A percentile compares a stretch with the other conserved stretches of the same genome.
phyloP scores from a whole-genome alignment of 2,329 filamentous ascomycete genomes.

The Venturia asperata region DNA sequence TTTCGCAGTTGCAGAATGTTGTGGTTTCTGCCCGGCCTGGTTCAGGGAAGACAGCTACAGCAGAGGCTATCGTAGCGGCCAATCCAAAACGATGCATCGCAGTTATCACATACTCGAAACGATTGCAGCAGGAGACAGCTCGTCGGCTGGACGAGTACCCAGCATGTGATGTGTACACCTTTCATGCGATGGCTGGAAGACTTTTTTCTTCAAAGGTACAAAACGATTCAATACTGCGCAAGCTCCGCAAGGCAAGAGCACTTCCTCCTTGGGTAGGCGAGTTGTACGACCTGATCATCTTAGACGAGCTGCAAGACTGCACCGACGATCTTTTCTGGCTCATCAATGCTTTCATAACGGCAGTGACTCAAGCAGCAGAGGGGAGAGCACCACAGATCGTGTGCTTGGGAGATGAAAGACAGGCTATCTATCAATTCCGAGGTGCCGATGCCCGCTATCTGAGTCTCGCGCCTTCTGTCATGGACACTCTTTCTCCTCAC shows the following conservation, averaged over 20 bases:
- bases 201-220: background rate
- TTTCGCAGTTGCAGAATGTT: constrained; percentile 20
- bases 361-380: constrained; percentile 18
- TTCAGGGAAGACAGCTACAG: constrained; percentile 22
- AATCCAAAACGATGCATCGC: constrained; percentile 19
- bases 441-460: constrained; percentile 21
- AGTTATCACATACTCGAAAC: constrained; percentile 21
- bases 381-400: constrained; percentile 21
- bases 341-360: constrained; percentile 20
- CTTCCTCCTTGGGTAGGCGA: constrained; percentile 20
- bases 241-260: constrained; percentile 18
- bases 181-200: constrained; percentile 20
- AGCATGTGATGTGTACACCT: constrained; percentile 18
- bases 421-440: constrained; percentile 22
- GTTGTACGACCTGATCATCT: constrained; percentile 20
- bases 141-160: constrained; percentile 19
- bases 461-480: constrained; percentile 19
- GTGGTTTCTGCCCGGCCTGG: constrained; percentile 21
- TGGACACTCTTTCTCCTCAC: constrained; percentile 20
- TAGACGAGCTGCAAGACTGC: constrained; percentile 22
- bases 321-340: constrained; percentile 22
- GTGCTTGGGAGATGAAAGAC: constrained; percentile 21
- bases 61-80: constrained; percentile 21
- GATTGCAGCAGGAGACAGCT: constrained; percentile 20
- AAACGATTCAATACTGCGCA: constrained; percentile 17